A percentile compares a stretch with the other conserved stretches of the same genome.
These are phyloP conservation scores for Aspergillus ustus DNA, from an alignment of 2,329 filamentous ascomycete species.

Conservation along the genomic window DNA sequence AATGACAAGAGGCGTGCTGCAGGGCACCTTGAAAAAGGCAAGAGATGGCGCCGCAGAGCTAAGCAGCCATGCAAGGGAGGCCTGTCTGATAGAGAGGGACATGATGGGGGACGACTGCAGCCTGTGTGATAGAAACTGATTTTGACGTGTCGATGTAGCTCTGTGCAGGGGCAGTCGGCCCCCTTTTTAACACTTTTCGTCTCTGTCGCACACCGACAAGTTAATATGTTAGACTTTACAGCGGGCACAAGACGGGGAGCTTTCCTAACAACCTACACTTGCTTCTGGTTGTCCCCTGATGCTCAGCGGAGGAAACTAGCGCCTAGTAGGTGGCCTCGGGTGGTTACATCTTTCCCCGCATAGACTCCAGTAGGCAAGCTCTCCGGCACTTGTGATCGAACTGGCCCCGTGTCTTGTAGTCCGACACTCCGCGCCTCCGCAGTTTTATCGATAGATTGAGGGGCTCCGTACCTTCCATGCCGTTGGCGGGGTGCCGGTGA, in stretches of 20 bases:
- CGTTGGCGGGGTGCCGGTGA: neutral
- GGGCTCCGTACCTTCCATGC: neutral
- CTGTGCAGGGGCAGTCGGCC: no score
- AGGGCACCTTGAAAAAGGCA: slow-evolving; percentile 11
- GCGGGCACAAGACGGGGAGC: no score
- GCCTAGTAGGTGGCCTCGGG: no score
- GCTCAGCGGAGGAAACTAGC: no score
- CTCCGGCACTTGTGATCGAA: neutral
- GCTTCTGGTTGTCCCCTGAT: no score
- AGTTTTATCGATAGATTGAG: neutral
- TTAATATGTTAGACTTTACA: no score
- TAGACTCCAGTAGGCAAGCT: no score
- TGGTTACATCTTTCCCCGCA: no score
- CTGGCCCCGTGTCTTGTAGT: neutral
- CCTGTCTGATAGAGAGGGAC: neutral
- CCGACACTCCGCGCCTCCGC: neutral
- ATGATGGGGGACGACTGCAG: neutral
- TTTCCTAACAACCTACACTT: no score
- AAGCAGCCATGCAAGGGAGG: neutral
- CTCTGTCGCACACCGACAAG: no score
- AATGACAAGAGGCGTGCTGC: slow-evolving; percentile 5
- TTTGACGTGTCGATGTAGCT: no score
- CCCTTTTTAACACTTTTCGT: no score
- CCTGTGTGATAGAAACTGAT: neutral
- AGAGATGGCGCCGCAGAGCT: neutral